Base-by-base conservation (phyloP, 2,329 filamentous ascomycete species). In the Penicillium brevicompactum region DNA sequence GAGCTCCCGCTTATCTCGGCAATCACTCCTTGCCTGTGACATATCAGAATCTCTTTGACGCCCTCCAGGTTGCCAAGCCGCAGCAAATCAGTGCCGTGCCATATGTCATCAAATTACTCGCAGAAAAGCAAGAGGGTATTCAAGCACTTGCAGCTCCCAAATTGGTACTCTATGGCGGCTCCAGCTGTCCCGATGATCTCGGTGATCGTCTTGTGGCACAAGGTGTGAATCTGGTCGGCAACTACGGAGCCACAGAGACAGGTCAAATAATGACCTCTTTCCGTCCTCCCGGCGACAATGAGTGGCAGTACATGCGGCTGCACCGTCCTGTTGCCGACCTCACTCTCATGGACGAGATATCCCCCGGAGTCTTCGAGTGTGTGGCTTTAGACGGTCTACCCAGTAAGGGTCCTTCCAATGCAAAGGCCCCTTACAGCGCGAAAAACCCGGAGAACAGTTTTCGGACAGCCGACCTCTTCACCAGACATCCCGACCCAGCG, bases 211-310 rank as follows among this genome's bases (percentile, higher is more conserved):
- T 87, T 1, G 80, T 84, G 0, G 66, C 74, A 1, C 70, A 77
- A 1, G 83, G 83, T 0, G 80, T 87, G 2, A 80, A 63, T n/a
- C 48, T 69, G 22, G 63, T 67, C 22, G 83, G 51, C 61, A 86
- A 67, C 46, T 69, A 69, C 22, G 67, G 67, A 40, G 81, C 79
- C 1, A 87, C 85, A 0, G 85, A 87, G 62, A 82, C 80, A 0
- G 84, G 84, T 9, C 80, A 84, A 63, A 70, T 87, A 9, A 85
- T 86, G 81, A 86, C 83, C 2, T 85, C 83, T 0, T 80, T 82
- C 58, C 76, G 84, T 10, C 72, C 78, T 0, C 63, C 70, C 2
- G 77, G 71, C 1, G 85, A 87, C 65, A 80, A 77, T 18, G 80
- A 77, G 2, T 88, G 86, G 86, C 82, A 85, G 61, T 88, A 86